Base-by-base conservation (phyloP, 2,329 filamentous ascomycete species). In the Sclerotinia glacialis region DNA sequence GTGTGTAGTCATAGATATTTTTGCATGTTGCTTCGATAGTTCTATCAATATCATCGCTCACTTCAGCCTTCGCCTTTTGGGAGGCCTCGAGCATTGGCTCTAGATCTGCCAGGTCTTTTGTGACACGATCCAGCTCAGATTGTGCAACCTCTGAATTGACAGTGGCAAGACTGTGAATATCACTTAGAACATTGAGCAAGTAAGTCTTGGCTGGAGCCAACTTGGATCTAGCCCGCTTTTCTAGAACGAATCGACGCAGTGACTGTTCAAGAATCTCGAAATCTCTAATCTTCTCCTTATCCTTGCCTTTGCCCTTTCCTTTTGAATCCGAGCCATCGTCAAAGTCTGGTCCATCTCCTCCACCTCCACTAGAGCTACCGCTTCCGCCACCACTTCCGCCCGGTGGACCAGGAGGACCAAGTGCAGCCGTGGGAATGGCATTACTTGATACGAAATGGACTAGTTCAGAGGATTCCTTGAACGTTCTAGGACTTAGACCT, bases 381-480 rank as follows among this genome's bases (percentile, higher is more conserved):
- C 81, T 82, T 54, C 82, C 82, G 23, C 83, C 83, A 53, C 83
- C 83, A 67, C 81, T 79, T 42, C 83, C 83, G 11, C 82, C 82
- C 44, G 83, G 83, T 47, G 84, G 82, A 34, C 58, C 59, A 55
- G 58, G 49, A 26, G 64, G 64, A n/a, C 47, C 56, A 3, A 83
- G 80, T 21, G 85, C 82, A 0, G 84, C 84, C 65, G 91, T 88
- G 0, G 94, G 94, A 67, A 99, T 91, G 4, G 93, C 93, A 76
- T 97, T 97, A 76, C 94, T 98, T 2, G 95, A 98, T 3, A 99
- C 95, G 72, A 99, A 99, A 76, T 99, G 95, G 4, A 99, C 95
- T 9, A 99, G 83, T 75, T 99, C 95, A 2, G 88, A 85, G 0
- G 93, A 89, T 75, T 99, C 95, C 76, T 98, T 98, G 82, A 89